A percentile compares a stretch with the other conserved stretches of the same genome.
Evolutionary conservation across 1,139 yeast genomes (phyloP).

Genomic region (Spathaspora jeffriesii): DNA sequence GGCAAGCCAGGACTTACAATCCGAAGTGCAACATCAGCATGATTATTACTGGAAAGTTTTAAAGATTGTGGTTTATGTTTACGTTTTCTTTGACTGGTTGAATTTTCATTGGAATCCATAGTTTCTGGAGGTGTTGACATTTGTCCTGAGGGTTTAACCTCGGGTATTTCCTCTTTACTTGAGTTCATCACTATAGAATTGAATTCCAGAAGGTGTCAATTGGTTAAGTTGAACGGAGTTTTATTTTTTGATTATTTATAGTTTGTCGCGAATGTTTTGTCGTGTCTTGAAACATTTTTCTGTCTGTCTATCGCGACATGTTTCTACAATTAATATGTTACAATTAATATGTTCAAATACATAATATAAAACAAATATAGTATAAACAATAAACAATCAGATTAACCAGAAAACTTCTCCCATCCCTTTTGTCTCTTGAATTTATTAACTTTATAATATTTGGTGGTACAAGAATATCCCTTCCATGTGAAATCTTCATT

Average conservation of each 20-base stretch:
- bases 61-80: constrained; percentile 19
- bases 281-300: background rate
- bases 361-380: background rate
- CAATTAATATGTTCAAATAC: background rate
- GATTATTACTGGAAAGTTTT: constrained; percentile 10
- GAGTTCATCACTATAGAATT: too few relatives aligned
- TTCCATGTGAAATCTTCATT: constrained; percentile 81
- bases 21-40: constrained; percentile 33
- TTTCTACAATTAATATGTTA: too few relatives aligned
- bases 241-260: background rate
- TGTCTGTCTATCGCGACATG: too few relatives aligned
- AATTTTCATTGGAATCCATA: background rate
- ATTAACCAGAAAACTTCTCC: constrained; percentile 52
- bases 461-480: constrained; percentile 81
- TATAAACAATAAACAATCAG: constrained; percentile 1
- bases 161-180: background rate
- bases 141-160: background rate
- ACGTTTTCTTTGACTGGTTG: background rate
- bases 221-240: background rate
- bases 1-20: constrained; percentile 53
- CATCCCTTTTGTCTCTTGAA: constrained; percentile 75
- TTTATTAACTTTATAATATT: constrained; percentile 64
- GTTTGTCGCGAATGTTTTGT: background rate
- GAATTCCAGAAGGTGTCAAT: too few relatives aligned
- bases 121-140: background rate